phyloP scores from a whole-genome alignment of 768 basidiomycete genomes.

The Xanthoconium purpureum region DNA sequence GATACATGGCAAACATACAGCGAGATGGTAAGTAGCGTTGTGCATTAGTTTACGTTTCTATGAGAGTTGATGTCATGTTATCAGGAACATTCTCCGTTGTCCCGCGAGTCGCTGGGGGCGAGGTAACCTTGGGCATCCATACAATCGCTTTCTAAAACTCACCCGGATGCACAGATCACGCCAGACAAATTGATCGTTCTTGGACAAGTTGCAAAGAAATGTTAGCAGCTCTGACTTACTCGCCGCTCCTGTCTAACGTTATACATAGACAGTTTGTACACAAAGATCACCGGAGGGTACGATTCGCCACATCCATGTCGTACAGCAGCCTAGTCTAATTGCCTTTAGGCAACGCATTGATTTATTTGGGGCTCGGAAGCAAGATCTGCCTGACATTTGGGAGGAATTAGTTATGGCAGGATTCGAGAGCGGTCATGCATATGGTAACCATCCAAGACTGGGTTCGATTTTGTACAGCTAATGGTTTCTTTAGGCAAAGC shows the following conservation, averaged over 20 bases:
- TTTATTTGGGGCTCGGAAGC: constrained; percentile 67
- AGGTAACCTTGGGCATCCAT: constrained; percentile 31
- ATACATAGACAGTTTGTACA: constrained; percentile 51
- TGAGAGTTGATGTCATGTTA: not conserved
- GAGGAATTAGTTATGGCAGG: constrained; percentile 60
- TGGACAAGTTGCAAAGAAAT: constrained; percentile 65
- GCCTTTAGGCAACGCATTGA: constrained; percentile 56
- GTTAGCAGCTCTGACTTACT: constrained; percentile 21
- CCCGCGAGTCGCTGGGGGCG: constrained; percentile 69
- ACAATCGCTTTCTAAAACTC: not conserved
- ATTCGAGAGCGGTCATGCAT: constrained; percentile 75
- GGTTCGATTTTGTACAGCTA: not conserved
- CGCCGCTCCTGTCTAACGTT: not conserved
- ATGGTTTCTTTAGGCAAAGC: constrained; percentile 33
- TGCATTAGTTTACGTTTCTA: not conserved
- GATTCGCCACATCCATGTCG: not conserved
- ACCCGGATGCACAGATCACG: constrained; percentile 37
- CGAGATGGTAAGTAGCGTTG: constrained; percentile 44
- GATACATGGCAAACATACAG: constrained; percentile 70
- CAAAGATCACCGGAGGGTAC: constrained; percentile 50
- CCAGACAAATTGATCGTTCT: constrained; percentile 65
- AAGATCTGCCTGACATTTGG: constrained; percentile 68
- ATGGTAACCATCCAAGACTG: constrained; percentile 43
- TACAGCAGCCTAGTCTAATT: not conserved
- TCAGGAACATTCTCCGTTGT: constrained; percentile 65